phyloP scores from a whole-genome alignment of 352 stramenopile species.

The Aphanomyces stellatus region DNA sequence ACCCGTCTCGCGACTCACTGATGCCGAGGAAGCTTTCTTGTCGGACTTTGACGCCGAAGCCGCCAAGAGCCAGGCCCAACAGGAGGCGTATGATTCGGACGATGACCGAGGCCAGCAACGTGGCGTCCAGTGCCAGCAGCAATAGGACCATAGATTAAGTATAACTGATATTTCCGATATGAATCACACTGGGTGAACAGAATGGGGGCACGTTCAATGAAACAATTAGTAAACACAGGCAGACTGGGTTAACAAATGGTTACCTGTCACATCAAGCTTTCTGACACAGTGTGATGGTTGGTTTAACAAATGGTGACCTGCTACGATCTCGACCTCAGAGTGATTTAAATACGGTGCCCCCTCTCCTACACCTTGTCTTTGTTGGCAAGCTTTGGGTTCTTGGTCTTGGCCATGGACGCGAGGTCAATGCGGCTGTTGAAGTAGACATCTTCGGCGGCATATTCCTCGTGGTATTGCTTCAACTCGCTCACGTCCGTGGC shows the following conservation, averaged over 20 bases:
- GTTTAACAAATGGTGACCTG: no score
- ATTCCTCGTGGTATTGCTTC: neutral
- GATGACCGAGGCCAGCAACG: slow-evolving; percentile 85
- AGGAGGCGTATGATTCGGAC: slow-evolving; percentile 88
- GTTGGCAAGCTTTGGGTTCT: neutral
- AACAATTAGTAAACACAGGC: no score
- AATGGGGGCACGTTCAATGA: no score
- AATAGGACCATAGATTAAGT: slow-evolving; percentile 1
- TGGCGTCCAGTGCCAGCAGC: slow-evolving; percentile 83
- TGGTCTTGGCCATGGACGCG: neutral
- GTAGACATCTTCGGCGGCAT: neutral
- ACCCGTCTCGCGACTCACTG: slow-evolving; percentile 33
- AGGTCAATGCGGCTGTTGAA: neutral
- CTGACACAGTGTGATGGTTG: no score
- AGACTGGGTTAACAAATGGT: no score
- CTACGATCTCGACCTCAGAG: no score
- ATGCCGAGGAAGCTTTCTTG: slow-evolving; percentile 78
- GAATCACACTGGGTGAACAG: no score
- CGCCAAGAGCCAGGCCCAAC: slow-evolving; percentile 67
- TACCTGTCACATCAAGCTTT: no score
- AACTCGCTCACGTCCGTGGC: neutral
- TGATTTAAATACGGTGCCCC: no score
- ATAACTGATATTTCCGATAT: no score
- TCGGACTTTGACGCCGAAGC: slow-evolving; percentile 89
- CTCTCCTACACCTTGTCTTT: neutral